phyloP scores from a whole-genome alignment of 116 monocot genomes.

The Dioscorea cayenensis region DNA sequence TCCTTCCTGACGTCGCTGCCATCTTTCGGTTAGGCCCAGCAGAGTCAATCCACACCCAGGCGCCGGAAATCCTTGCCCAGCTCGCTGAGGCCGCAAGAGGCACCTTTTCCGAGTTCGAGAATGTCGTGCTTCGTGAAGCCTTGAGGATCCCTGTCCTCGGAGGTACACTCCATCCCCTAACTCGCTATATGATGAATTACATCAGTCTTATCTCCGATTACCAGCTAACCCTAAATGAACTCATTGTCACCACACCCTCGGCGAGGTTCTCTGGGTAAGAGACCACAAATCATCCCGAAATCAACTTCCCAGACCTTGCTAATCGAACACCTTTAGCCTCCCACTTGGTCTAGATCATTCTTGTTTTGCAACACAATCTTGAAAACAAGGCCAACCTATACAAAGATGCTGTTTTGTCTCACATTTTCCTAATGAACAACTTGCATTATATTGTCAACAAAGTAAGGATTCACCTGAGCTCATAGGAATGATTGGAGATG shows the following conservation, averaged over 20 bases:
- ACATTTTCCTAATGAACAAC: constrained; percentile 85
- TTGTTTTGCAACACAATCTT: constrained; percentile 45
- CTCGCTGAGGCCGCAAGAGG: constrained; percentile 56
- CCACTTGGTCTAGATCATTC: constrained; percentile 67
- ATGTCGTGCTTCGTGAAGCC: constrained; percentile 44
- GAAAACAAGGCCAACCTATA: constrained; percentile 62
- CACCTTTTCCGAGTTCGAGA: constrained; percentile 74
- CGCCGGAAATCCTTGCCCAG: constrained; percentile 37
- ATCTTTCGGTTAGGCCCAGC: constrained; percentile 38
- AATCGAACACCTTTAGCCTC: constrained; percentile 37
- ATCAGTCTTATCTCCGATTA: constrained; percentile 59
- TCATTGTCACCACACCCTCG: constrained; percentile 46
- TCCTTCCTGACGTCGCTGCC: constrained; percentile 49
- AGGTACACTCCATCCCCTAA: constrained; percentile 78
- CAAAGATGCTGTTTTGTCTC: constrained; percentile 40
- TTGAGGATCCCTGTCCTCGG: constrained; percentile 47
- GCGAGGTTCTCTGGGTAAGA: constrained; percentile 1
- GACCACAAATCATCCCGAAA: constrained; percentile 4
- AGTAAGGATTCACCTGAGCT: constrained; percentile 56
- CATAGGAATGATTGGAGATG: constrained; percentile 40
- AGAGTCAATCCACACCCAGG: constrained; percentile 49
- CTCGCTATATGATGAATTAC: constrained; percentile 95
- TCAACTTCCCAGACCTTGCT: constrained; percentile 40
- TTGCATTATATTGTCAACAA: constrained; percentile 84
- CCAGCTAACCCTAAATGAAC: constrained; percentile 45